Evolutionary conservation across 2,329 filamentous ascomycete genomes (phyloP), one percentile per base, ranked within the genome.

Genomic region (Fusarium sp.): DNA sequence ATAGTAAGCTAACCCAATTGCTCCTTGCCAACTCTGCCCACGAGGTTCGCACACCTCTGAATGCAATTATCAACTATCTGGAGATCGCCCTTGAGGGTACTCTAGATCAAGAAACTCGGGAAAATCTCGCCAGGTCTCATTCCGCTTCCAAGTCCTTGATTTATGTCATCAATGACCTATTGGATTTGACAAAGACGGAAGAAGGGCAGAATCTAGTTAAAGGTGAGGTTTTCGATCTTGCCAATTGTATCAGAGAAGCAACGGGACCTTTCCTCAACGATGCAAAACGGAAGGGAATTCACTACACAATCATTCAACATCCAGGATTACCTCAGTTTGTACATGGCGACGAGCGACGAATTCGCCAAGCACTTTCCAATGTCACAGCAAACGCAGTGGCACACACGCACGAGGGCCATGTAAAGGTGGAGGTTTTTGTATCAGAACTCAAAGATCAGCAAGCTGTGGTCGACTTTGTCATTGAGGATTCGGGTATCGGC

Each of bases 11-110:
- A 3, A 97, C 93, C 0, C 85, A 88, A 46, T 79, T 97, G 6
- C 79, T 97, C 3, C 82, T 97, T 22, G 92, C 93, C 6, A 97
- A 97, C 68, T 96, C 93, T 0, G 94, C 94, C 0, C 94, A 97
- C 68, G 94, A 97, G 80, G 93, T 97, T 10, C 90, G 94, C 49
- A 97, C 94, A 1, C 94, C 94, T 0, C 81, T 97, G 3, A 97
- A 97, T 73, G 94, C 94, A 17, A 97, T 97, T 73, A 96, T 97
- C 78, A 97, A 97, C 72, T 97, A 96, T 70, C 85, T 97, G 1
- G 94, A 97, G 71, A 97, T 97, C 67, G 94, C 94, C 0, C 80
- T 97, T 2, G 94, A 97, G 78, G 93, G 93, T 0, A 81, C 84
- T 0, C 81, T 97, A 4, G 94, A 97, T 67, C 82, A 87, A 17